These are phyloP conservation scores for Sordariomycetes sp. DNA, from an alignment of 2,329 filamentous ascomycete genomes.

Conservation along the genomic window DNA sequence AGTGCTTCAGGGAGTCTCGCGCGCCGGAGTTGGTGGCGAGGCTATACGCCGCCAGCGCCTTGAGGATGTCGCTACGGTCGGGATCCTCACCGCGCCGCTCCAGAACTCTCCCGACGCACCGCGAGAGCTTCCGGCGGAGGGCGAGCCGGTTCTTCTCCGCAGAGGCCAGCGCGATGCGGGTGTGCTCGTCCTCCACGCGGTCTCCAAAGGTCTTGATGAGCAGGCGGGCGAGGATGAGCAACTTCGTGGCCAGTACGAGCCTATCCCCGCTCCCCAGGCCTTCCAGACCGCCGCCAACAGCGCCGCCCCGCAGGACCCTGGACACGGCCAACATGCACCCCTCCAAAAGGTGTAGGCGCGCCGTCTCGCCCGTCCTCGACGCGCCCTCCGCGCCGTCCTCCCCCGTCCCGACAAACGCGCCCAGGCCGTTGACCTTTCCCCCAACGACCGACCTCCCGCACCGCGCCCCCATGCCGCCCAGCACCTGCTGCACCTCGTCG, in stretches of 20 bases:
- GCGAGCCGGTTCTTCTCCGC: constrained; percentile 53
- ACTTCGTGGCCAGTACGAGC: constrained; percentile 53
- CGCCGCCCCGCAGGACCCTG: constrained; percentile 33
- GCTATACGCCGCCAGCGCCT: constrained; percentile 72
- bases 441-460: constrained; percentile 67
- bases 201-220: constrained; percentile 64
- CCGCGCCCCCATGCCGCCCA: constrained; percentile 61
- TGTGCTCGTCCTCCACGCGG: constrained; percentile 16
- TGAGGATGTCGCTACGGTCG: constrained; percentile 46
- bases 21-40: constrained; percentile 71
- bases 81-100: constrained; percentile 45
- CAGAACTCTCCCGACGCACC: constrained; percentile 59
- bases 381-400: constrained; percentile 15
- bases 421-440: constrained; percentile 50
- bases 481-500: constrained; percentile 57
- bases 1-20: constrained; percentile 67
- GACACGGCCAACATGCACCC: constrained; percentile 38
- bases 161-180: constrained; percentile 37
- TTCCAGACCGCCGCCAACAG: constrained; percentile 10
- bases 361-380: constrained; percentile 20
- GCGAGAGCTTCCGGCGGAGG: constrained; percentile 52
- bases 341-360: constrained; percentile 38
- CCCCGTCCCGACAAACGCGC: constrained; percentile 26
- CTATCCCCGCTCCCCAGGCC: constrained; percentile 31
- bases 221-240: constrained; percentile 65